These are phyloP conservation scores for Fusarium sp. DNA, from an alignment of 2,329 filamentous ascomycete species.

Conservation along the genomic window DNA sequence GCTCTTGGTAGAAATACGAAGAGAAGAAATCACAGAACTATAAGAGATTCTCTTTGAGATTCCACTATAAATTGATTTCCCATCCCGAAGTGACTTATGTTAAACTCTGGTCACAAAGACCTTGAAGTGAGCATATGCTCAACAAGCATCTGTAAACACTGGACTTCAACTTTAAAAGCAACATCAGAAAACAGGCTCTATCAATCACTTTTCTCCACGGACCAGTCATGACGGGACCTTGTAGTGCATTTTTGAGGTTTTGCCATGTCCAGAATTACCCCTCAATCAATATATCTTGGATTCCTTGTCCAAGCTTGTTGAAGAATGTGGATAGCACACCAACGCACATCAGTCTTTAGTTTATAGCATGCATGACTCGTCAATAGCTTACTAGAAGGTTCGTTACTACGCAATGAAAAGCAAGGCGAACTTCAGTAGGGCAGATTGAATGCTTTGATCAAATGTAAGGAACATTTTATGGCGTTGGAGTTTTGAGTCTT, in stretches of 20 bases:
- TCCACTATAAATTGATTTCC: not conserved
- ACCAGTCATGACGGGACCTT: not conserved
- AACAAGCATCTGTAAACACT: not conserved
- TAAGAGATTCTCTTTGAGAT: not conserved
- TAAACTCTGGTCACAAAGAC: no score
- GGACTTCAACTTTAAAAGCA: not conserved
- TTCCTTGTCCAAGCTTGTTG: not conserved
- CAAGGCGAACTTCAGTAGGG: not conserved
- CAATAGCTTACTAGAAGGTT: not conserved
- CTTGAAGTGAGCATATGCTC: not conserved
- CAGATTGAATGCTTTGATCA: not conserved
- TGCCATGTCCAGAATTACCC: not conserved
- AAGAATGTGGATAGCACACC: not conserved
- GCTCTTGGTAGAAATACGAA: not conserved
- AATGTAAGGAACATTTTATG: not conserved
- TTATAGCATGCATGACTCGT: slow-evolving; percentile 21
- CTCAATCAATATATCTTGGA: not conserved
- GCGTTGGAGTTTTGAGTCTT: not conserved
- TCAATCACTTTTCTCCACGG: not conserved
- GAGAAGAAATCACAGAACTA: not conserved
- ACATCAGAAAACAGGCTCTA: not conserved
- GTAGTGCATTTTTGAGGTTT: not conserved
- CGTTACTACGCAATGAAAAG: slow-evolving; percentile 8
- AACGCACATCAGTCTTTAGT: not conserved
- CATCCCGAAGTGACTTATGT: not conserved